Evolutionary conservation across 352 stramenopile genomes (phyloP), one percentile per base, ranked within the genome.

Genomic region (Pythium aquatile): DNA sequence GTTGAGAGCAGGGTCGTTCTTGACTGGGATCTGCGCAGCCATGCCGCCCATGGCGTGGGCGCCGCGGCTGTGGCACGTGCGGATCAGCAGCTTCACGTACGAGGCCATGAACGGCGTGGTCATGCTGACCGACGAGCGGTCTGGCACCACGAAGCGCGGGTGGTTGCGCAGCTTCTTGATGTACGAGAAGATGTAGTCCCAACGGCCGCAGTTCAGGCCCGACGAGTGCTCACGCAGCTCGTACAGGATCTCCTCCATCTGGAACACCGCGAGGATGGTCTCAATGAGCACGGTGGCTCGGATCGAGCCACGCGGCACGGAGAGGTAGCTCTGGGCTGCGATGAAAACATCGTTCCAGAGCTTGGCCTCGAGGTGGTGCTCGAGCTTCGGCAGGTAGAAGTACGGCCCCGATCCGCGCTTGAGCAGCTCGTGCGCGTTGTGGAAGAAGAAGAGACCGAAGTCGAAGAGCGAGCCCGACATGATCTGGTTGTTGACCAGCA

Each of bases 181-280:
- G 78, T 97, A 98, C 35, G 89, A 98, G 74, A 99, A 99, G 47
- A 98, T 95, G 73, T 99, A 99, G 79, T 99, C 96, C 94, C 95
- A 99, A 56, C 96, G 90, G 30, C 97, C 97, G 67, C 95, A 98
- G 78, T 99, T 99, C 44, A 99, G 80, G n/a, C 96, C 97, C 30
- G 94, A 83, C 44, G 90, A 98, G 82, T 99, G 96, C 61, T 98
- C 83, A 37, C 91, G 88, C 52, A 99, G 79, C 74, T 98, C 95
- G 72, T 98, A 98, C 48, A 98, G 77, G 58, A 94, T 93, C 63
- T 99, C 97, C 61, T 99, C 95, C 93, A 98, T 98, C 75, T 99
- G 90, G 78, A 98, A 98, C 10, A 97, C 94, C 8, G 96, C 96
- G 40, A 97, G 85, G 68, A 99, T 98, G 11, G 96, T 99, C 73